Conservation (phyloP, 2,329 filamentous ascomycete species). For the Beauveria medogensis region DNA sequence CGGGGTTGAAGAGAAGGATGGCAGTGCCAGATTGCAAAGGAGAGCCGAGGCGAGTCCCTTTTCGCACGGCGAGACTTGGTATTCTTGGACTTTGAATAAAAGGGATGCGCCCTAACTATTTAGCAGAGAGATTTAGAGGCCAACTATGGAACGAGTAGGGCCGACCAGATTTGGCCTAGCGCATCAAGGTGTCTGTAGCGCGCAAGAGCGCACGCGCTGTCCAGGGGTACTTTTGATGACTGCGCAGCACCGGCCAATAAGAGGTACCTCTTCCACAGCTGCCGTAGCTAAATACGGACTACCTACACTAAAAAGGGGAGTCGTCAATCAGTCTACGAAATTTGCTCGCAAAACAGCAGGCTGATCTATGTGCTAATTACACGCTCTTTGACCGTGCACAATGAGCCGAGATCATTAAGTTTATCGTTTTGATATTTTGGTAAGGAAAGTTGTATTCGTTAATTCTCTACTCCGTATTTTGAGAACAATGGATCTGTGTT, state of each 20-base stretch:
- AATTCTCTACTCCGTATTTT: no score
- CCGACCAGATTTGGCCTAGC: conserved; percentile 7
- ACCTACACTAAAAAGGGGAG: conserved; percentile 1
- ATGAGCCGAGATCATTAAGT: no score
- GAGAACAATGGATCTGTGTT: no score
- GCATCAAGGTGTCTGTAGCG: not conserved
- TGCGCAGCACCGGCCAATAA: not conserved
- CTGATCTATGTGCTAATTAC: no score
- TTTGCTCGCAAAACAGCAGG: not conserved
- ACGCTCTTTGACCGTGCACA: no score
- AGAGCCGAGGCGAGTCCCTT: not conserved
- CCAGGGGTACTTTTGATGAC: not conserved
- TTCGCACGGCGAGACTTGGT: not conserved
- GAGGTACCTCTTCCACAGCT: not conserved
- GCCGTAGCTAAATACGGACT: not conserved
- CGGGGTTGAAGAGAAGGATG: not conserved
- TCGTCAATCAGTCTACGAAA: not conserved
- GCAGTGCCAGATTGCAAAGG: not conserved
- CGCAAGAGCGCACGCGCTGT: not conserved
- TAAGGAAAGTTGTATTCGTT: no score
- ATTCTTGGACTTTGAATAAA: not conserved
- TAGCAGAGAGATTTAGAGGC: conserved; percentile 10
- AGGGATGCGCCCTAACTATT: conserved; percentile 5
- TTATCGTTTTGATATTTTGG: no score
- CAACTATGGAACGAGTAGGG: conserved; percentile 6